Conservation (phyloP, 2,329 filamentous ascomycete species). For the Calonectria pauciramosa region DNA sequence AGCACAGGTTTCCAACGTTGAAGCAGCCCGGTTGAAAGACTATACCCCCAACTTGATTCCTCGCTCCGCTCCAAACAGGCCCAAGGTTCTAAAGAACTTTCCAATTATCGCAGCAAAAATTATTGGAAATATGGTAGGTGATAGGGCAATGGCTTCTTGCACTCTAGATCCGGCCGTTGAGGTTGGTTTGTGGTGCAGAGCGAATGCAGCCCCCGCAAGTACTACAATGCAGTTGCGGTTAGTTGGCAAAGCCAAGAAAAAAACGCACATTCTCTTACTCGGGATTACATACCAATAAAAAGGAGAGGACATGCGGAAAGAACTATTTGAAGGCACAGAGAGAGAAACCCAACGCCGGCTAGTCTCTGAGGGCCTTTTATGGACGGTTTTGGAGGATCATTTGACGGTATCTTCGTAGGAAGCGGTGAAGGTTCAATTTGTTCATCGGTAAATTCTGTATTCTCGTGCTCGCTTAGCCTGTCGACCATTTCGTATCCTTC, state of each 20-base stretch:
- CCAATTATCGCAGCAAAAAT: slow-evolving; percentile 17
- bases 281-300: not conserved
- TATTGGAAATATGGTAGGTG: slow-evolving; percentile 14
- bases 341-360: not conserved
- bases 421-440: not conserved
- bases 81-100: slow-evolving; percentile 6
- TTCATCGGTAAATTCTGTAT: not conserved
- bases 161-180: not conserved
- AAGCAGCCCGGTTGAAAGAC: not conserved
- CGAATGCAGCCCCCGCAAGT: not conserved
- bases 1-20: not conserved
- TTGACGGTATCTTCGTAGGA: not conserved
- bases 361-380: not conserved
- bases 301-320: not conserved
- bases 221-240: not conserved
- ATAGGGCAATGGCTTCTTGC: not conserved
- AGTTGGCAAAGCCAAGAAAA: not conserved
- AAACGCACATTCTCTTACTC: no score
- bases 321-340: not conserved
- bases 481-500: no score
- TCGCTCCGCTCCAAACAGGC: slow-evolving; percentile 14
- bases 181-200: not conserved
- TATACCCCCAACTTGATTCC: slow-evolving; percentile 14
- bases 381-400: not conserved
- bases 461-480: no score